Percentiles rank a stretch among this genome's conserved stretches.
These are phyloP conservation scores for Solanum piurae DNA, from an alignment of 257 asterid species.

Conservation along the genomic window DNA sequence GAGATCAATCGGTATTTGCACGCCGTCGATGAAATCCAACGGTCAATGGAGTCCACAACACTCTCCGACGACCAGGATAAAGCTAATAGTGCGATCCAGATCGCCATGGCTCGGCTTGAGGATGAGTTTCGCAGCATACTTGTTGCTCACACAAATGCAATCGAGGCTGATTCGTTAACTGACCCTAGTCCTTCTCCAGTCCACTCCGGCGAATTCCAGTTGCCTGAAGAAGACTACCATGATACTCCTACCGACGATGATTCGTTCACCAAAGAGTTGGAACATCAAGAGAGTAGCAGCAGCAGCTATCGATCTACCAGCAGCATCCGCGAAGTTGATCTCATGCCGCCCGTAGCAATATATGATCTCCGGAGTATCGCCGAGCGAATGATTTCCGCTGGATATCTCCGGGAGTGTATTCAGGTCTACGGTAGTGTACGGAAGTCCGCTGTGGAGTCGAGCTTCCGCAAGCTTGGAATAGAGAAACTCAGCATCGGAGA, in stretches of 20 bases:
- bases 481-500: slow-evolving; percentile 32
- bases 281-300: slow-evolving; percentile 18
- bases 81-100: slow-evolving; percentile 45
- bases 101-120: slow-evolving; percentile 92
- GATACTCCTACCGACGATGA: not conserved
- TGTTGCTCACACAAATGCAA: slow-evolving; percentile 41
- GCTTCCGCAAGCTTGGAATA: slow-evolving; percentile 17
- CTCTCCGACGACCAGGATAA: not conserved
- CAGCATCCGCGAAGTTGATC: slow-evolving; percentile 16
- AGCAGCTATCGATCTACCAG: slow-evolving; percentile 6
- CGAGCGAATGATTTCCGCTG: slow-evolving; percentile 23
- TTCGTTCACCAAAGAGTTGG: slow-evolving; percentile 1
- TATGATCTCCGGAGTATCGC: slow-evolving; percentile 27
- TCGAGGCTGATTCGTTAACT: slow-evolving; percentile 44
- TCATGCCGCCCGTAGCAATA: slow-evolving; percentile 12
- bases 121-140: slow-evolving; percentile 85
- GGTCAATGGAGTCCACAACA: not conserved
- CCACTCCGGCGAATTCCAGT: not conserved
- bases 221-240: not conserved
- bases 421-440: slow-evolving; percentile 34
- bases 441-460: slow-evolving; percentile 22
- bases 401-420: slow-evolving; percentile 20
- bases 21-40: slow-evolving; percentile 18
- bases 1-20: slow-evolving; percentile 10
- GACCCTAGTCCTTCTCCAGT: slow-evolving; percentile 13